These are phyloP conservation scores for Pistacia atlantica DNA, from an alignment of 345 rosid species.

Conservation along the genomic window DNA sequence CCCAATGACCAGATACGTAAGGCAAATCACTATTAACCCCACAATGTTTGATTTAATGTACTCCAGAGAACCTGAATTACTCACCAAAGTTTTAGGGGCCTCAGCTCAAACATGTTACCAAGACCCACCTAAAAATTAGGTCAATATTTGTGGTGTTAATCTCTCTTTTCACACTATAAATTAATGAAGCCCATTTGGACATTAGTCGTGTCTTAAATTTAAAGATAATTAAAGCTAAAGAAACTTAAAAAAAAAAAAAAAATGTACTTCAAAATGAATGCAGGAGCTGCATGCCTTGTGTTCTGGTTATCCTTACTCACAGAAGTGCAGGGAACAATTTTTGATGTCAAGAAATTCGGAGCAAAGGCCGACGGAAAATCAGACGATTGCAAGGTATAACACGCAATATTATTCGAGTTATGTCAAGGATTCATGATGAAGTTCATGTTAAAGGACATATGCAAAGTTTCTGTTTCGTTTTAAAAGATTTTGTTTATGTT, in stretches of 20 bases:
- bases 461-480: background rate
- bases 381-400: constrained; percentile 38
- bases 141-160: background rate
- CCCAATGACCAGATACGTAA: background rate
- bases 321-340: background rate
- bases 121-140: constrained; percentile 1
- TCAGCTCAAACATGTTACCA: background rate
- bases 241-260: background rate
- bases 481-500: background rate
- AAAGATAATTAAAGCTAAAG: background rate
- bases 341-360: constrained; percentile 37
- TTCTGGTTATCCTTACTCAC: background rate
- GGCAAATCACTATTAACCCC: background rate
- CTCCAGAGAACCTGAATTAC: constrained; percentile 1
- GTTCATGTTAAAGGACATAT: background rate
- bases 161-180: constrained; percentile 3
- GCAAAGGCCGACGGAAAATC: constrained; percentile 35
- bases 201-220: background rate
- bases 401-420: background rate
- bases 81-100: background rate
- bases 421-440: background rate
- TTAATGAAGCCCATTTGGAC: background rate
- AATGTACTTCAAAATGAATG: background rate
- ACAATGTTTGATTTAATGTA: background rate
- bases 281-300: background rate